Base-by-base conservation (phyloP, 176 grass and related monocot species). In the Zea mays region DNA sequence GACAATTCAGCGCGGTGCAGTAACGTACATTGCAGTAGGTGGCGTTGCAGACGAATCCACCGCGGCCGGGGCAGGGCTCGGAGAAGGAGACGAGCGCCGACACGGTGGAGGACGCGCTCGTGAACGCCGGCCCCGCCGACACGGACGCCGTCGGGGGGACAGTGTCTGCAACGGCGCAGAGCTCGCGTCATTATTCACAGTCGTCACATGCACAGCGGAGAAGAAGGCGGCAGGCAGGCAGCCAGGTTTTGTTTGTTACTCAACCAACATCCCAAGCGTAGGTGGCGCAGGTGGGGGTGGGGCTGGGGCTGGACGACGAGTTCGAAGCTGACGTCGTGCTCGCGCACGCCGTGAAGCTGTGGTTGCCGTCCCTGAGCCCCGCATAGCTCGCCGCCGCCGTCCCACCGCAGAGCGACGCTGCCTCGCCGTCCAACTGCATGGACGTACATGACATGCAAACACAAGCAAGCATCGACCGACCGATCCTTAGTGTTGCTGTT, bases 181-280 rank as follows among this genome's bases (percentile, higher is more conserved):
- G 47, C 3, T 15, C 50, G 14, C 51, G 52, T 27, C 27, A 27
- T 55, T 16, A 55, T 8, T 55, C 52, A 55, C 52, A 7, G 16
- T 54, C 5, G 4, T 12, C 44, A 10, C 45, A 47, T 13, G 6
- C 7, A 13, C 15, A 17, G 6, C 1, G 19, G 7, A 4, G 10
- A 48, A 5, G 13, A 7, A 8, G 33, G 12, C 10, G 42, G 7
- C 37, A 47, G 42, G 7, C 37, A 47, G 48, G 64, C 19, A 27
- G 27, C 27, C 27, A 27, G 27, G 27, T 27, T 27, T 27, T 27
- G 50, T 52, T 52, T 54, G 89, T 82, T 81, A 84, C 86, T 86
- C 79, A 86, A 97, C 95, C 95, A 69, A 94, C 86, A 83, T 65
- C 85, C 95, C 95, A 98, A 19, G 85, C 78, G 82, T 94, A 92